Evolutionary conservation across 352 stramenopile species (phyloP), one percentile per base, ranked within the genome.

Genomic region (Thalassiosira sp.): DNA sequence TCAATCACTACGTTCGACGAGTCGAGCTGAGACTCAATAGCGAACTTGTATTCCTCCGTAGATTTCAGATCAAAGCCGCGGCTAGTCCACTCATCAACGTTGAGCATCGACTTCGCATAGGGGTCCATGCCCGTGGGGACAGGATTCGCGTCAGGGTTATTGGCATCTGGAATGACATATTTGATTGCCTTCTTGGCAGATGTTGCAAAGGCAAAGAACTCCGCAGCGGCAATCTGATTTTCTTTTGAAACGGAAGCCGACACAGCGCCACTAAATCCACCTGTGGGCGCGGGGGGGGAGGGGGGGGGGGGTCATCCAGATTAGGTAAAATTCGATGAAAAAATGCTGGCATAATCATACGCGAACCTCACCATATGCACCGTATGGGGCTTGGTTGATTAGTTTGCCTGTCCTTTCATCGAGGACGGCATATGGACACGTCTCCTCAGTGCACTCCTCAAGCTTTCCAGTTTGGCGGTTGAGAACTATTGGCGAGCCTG

Each of bases 151-250:
- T 49, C 42, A 22, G 42, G 42, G 13, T 49, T 49, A n/a, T 49
- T 49, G 13, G 70, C 53, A 62, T 82, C 71, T 13, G 71, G 77
- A 31, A 85, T 40, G 5, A 79, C 61, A 64, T 85, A 71, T 28
- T 53, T 5, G 43, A 79, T 31, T 16, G 72, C 67, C 49, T 75
- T 59, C 16, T 24, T 20, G 3, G 13, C 15, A 35, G 62, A 70
- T n/a, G 70, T 75, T n/a, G 76, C 13, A 48, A 67, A 82, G 1
- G 60, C 43, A 27, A 85, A 73, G 33, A 85, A 85, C 33, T 82
- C 71, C 24, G 76, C 76, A 3, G 52, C 42, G 1, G 62, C 77
- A 20, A 59, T 58, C 25, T 72, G 45, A 1, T 72, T 35, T 5
- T 24, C 42, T 49, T 49, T 49, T 49, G 42, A 49, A 3, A 42